Evolutionary conservation across 805 yeast genomes (phyloP), one percentile per base, ranked within the genome.

Genomic region (Cyberlindnera japonica): DNA sequence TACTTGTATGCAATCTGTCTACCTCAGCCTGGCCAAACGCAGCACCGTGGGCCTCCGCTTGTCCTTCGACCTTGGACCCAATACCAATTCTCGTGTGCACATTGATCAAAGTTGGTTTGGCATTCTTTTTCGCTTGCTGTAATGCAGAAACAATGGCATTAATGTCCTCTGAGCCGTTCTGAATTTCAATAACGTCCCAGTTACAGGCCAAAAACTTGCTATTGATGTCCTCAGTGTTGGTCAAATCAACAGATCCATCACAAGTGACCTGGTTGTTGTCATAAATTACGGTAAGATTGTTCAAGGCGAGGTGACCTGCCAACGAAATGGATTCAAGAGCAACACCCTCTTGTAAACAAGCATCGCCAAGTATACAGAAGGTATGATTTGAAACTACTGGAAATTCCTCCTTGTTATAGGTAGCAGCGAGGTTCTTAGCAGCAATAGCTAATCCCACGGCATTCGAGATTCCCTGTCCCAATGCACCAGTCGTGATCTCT

Each of bases 281-380:
- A 79, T 90, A 91, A 71, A 91, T 79, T 47, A 91, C 89, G 67
- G 91, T 88, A 72, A 91, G 79, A 74, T 90, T 90, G 65, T 85
- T 86, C 65, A 91, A 80, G 74, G 88, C 76, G 67, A 91, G 75
- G 71, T 91, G 99, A 60, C 99, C 99, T 50, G 99, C 99, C 47
- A 90, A 70, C 26, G 99, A 91, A 55, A 78, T 77, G 43, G 96
- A 93, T 75, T 91, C 99, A 45, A 93, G 79, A 47, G 96, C 77
- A 49, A 91, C 88, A 78, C 99, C 99, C 75, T 91, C 99, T 89
- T 83, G 83, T 74, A 91, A 75, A 74, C 99, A 91, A 58, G 98
- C 99, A 58, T 91, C 99, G 72, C 99, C 99, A 47, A 90, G 69
- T 72, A 91, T 80, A 55, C 68, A 67, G 70, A 80, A 91, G 49